Evolutionary conservation across 2,329 filamentous ascomycete genomes (phyloP).

Genomic region (Penicillium sumatraense): DNA sequence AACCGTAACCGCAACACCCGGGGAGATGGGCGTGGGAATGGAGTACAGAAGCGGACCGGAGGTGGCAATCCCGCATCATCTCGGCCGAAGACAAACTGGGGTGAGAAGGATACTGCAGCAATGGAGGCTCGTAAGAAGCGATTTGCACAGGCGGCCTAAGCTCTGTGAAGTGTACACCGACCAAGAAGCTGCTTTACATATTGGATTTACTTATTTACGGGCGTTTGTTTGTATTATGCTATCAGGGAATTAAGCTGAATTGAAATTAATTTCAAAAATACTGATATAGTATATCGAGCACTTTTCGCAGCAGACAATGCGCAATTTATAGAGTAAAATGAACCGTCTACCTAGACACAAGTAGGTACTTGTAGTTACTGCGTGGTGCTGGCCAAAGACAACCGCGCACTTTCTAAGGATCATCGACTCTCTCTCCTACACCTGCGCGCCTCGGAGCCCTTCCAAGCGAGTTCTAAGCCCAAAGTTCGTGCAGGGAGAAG

Average conservation of each 20-base stretch:
- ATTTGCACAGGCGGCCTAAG: conserved; percentile 43
- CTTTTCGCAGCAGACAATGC: too few species aligned
- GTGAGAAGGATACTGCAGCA: conserved; percentile 48
- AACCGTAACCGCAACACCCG: conserved; percentile 30
- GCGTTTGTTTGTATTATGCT: conserved; percentile 33
- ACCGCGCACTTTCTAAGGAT: too few species aligned
- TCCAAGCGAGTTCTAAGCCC: conserved; percentile 3
- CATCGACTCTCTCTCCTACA: not conserved
- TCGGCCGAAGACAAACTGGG: conserved; percentile 27
- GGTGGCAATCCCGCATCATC: conserved; percentile 20
- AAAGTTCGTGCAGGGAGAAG: conserved; percentile 16
- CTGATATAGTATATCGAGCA: too few species aligned
- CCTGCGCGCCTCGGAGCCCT: not conserved
- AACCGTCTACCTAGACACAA: too few species aligned
- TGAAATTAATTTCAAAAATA: conserved; percentile 8
- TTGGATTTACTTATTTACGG: conserved; percentile 19
- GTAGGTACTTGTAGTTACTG: too few species aligned
- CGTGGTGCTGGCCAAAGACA: too few species aligned
- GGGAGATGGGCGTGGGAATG: conserved; percentile 16
- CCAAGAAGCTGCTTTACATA: conserved; percentile 13
- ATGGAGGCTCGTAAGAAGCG: conserved; percentile 55
- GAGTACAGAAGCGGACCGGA: conserved; percentile 10
- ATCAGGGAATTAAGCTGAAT: conserved; percentile 21
- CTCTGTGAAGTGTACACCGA: not conserved
- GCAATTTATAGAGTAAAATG: too few species aligned